Conservation (phyloP, 208 protist species). For the Crithidia expoeki region DNA sequence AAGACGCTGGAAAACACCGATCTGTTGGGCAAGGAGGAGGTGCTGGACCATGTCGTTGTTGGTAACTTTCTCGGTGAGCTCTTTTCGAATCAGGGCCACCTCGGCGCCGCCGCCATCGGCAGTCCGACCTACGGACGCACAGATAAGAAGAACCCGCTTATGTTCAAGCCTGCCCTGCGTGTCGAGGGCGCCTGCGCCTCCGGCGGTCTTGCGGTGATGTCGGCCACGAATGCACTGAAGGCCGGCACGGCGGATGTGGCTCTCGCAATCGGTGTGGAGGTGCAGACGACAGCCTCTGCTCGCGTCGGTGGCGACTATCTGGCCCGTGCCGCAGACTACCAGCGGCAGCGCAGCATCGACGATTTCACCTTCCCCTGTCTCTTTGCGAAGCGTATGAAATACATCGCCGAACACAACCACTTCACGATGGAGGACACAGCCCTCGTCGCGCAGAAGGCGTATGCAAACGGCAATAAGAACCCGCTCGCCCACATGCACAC, state of each 20-base stretch:
- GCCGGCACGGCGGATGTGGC: constrained; percentile 71
- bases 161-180: constrained; percentile 79
- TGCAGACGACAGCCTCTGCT: constrained; percentile 85
- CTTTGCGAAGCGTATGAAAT: constrained; percentile 89
- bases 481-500: constrained; percentile 91
- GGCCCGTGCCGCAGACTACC: constrained; percentile 90
- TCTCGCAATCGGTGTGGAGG: constrained; percentile 86
- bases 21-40: constrained; percentile 51
- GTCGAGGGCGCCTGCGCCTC: constrained; percentile 93
- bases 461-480: constrained; percentile 88
- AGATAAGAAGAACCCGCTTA: constrained; percentile 44
- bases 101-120: constrained; percentile 78
- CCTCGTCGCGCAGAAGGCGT: constrained; percentile 89
- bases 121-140: constrained; percentile 41
- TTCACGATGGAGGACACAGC: constrained; percentile 89
- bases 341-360: constrained; percentile 82
- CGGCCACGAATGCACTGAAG: constrained; percentile 55
- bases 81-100: constrained; percentile 89
- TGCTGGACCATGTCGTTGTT: constrained; percentile 78
- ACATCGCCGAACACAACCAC: constrained; percentile 67
- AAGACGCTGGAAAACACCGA: constrained; percentile 58
- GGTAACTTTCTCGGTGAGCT: constrained; percentile 91
- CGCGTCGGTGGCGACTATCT: constrained; percentile 88
- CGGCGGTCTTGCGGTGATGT: constrained; percentile 80
- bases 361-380: constrained; percentile 94